Percentiles rank a stretch among this genome's conserved stretches.
Conservation (phyloP, 192 early-diverging fungal species). For the Coemansia sp. region DNA sequence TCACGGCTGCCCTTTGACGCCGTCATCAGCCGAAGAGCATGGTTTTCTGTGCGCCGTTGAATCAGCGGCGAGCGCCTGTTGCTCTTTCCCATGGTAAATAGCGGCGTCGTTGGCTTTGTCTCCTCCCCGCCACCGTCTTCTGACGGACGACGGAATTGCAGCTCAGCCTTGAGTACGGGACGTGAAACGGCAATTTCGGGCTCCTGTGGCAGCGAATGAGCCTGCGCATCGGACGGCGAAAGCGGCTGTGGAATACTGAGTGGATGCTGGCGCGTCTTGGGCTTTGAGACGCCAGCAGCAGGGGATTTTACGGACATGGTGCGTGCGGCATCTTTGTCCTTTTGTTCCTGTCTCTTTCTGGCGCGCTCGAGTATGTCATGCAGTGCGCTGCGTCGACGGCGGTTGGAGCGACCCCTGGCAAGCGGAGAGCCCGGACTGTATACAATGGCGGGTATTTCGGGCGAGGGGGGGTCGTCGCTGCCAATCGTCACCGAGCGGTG, state of each 20-base stretch:
- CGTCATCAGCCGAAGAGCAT: constrained; percentile 18
- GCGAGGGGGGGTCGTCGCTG: constrained; percentile 24
- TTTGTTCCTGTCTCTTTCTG: constrained; percentile 24
- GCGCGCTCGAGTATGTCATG: constrained; percentile 50
- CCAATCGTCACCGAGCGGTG: constrained; percentile 47
- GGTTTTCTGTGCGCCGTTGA: constrained; percentile 40
- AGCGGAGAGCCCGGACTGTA: constrained; percentile 35
- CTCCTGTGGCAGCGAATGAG: constrained; percentile 29
- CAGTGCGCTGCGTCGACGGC: constrained; percentile 48
- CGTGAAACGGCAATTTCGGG: constrained; percentile 22
- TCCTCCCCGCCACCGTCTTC: constrained; percentile 10
- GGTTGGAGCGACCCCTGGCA: constrained; percentile 31
- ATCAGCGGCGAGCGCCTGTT: constrained; percentile 34
- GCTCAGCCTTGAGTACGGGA: constrained; percentile 49
- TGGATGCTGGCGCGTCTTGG: constrained; percentile 2
- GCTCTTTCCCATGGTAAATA: constrained; percentile 14
- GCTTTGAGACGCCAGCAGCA: not conserved
- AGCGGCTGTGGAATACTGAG: constrained; percentile 10
- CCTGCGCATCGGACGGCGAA: constrained; percentile 11
- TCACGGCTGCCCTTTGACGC: constrained; percentile 36
- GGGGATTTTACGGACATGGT: not conserved
- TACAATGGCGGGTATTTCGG: constrained; percentile 28
- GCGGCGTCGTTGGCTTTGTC: not conserved
- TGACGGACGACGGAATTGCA: constrained; percentile 38
- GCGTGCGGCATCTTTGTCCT: constrained; percentile 5